These are phyloP conservation scores for Trypanosomatidae sp. DNA, from an alignment of 208 protist species.

Conservation along the genomic window DNA sequence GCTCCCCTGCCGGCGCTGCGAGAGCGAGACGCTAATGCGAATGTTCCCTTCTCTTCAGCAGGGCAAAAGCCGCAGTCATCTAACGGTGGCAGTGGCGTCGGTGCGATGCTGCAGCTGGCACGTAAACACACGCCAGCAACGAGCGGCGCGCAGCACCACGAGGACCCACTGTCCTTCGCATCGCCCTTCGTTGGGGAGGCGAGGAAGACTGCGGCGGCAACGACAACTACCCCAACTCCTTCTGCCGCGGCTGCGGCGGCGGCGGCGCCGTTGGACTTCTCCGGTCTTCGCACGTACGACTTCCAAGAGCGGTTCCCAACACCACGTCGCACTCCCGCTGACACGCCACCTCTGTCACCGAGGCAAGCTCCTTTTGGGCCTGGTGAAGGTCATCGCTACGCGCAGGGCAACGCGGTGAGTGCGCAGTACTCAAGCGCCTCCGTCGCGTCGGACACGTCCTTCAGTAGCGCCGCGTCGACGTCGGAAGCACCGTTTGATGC, in stretches of 20 bases:
- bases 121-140: slow-evolving; percentile 4
- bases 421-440: too few species aligned
- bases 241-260: neutral
- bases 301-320: slow-evolving; percentile 15
- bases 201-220: too few species aligned
- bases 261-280: neutral
- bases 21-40: slow-evolving; percentile 4
- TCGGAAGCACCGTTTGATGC: slow-evolving; percentile 67
- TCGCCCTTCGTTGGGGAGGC: too few species aligned
- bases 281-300: slow-evolving; percentile 9
- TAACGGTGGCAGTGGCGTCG: slow-evolving; percentile 1
- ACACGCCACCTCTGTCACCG: too few species aligned
- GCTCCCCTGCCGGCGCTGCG: neutral
- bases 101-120: slow-evolving; percentile 26
- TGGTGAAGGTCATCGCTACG: too few species aligned
- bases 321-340: too few species aligned
- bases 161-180: fast-evolving
- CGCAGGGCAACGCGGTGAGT: too few species aligned
- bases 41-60: too few species aligned
- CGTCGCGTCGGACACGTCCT: too few species aligned
- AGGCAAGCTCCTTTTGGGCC: too few species aligned
- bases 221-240: neutral
- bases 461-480: too few species aligned
- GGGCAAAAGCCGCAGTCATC: neutral
- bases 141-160: too few species aligned